Conservation (phyloP, 2,329 filamentous ascomycete species). For the Botrytis hyacinthi region DNA sequence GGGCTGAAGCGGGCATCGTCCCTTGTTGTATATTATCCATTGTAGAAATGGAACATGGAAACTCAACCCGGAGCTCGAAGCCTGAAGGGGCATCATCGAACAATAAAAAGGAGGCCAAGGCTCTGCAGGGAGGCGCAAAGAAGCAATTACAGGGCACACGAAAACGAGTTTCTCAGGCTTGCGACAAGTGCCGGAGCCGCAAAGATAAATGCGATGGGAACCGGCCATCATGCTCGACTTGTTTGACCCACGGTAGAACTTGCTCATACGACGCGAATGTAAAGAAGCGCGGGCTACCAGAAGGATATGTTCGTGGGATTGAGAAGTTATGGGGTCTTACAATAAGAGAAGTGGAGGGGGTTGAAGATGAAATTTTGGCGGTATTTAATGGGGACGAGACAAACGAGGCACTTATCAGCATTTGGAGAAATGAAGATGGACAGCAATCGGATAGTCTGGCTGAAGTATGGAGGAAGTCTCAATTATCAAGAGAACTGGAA, state of each 20-base stretch:
- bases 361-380: conserved; percentile 48
- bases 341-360: conserved; percentile 49
- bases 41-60: conserved; percentile 22
- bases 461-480: conserved; percentile 37
- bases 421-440: conserved; percentile 36
- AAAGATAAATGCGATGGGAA: conserved; percentile 62
- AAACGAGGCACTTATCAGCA: conserved; percentile 36
- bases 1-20: conserved; percentile 16
- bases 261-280: conserved; percentile 69
- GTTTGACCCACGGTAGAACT: conserved; percentile 48
- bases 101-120: conserved; percentile 23
- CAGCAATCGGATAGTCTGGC: conserved; percentile 32
- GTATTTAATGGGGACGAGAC: conserved; percentile 45
- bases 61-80: conserved; percentile 2
- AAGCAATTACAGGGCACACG: conserved; percentile 32
- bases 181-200: conserved; percentile 52
- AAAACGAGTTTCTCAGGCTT: conserved; percentile 50
- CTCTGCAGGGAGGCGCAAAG: neutral
- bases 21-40: conserved; percentile 8
- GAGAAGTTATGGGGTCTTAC: conserved; percentile 59
- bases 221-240: conserved; percentile 62
- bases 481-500: conserved; percentile 37
- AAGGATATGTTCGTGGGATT: conserved; percentile 71
- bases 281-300: conserved; percentile 75
- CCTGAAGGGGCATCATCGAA: conserved; percentile 5